Base-by-base conservation (phyloP, 352 stramenopile species). In the Phytopythium mirpurense region DNA sequence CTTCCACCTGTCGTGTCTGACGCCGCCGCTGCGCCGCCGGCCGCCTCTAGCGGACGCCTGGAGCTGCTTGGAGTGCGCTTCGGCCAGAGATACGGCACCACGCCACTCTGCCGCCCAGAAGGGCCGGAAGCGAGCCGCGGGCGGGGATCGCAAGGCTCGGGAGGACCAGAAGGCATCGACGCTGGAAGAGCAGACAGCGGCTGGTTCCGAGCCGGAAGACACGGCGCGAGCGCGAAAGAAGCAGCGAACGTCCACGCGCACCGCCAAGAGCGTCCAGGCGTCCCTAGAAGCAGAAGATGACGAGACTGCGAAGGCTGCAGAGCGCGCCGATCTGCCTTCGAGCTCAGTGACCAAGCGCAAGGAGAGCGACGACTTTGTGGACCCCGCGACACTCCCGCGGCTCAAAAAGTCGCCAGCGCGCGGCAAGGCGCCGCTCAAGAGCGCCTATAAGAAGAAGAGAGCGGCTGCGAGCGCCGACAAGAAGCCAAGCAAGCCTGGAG, bases 1-100 rank as follows among this genome's bases (percentile, higher is more conserved):
- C 14, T 87, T 74, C 59, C 81, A 91, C 35, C 53, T 92, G 57
- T 35, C 60, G 14, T 92, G 81, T 57, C 63, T 76, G n/a, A 49
- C 51, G 24, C 81, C 81, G 45, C 66, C 71, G 36, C 58, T 86
- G 37, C 69, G 67, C 42, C 75, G 76, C 1, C 72, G 74, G 0
- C 77, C 78, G 10, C 56, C 54, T 48, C 43, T 68, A 34, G 63
- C 44, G 18, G 61, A 69, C 29, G 53, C 51, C 1, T 89, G 77
- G 81, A 48, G 60, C 27, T 90, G 80, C 46, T 21, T 49, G 10
- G 35, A 43, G 19, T 90, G 78, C 34, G 29, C 29, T 5, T 5
- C 5, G 29, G 29, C 9, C 5, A 32, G 9, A 9, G 29, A 32
- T 9, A 9, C 9, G 29, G 9, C 29, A 9, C n/a, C n/a, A n/a